Evolutionary conservation across 495 filamentous ascomycete species (phyloP), one percentile per base, ranked within the genome.

Genomic region (Rostrohypoxylon terebratum): DNA sequence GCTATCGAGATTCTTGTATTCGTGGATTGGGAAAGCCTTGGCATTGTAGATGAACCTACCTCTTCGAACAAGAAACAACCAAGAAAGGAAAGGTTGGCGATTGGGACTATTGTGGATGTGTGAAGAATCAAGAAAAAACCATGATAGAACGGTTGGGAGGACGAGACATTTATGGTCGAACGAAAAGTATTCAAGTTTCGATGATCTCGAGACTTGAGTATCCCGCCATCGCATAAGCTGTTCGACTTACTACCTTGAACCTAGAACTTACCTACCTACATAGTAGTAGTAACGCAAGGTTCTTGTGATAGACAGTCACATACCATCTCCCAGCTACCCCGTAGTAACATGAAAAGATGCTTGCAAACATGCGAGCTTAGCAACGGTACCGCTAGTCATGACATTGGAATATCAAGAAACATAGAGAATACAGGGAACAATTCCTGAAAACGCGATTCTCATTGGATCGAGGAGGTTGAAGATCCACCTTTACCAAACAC

Each of bases 1-100:
- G 51, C 16, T 36, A 61, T 34, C 51, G 1, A 20, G 38, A 58
- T 28, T n/a, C 13, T 11, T n/a, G 38, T 14, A 11, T n/a, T 44
- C n/a, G n/a, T n/a, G n/a, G n/a, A n/a, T n/a, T n/a, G n/a, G 38
- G 5, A 16, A 18, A 16, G 21, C 10, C 50, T 59, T 36, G 53
- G 61, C 60, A 71, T 55, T 68, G 23, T 31, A 36, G 28, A 44
- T 42, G 58, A 20, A 77, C 76, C 42, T 72, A 76, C 79, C 79
- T 81, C 79, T 76, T 67, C 58, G 59, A 60, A 77, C 72, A 77
- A 68, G 63, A 78, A 77, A 66, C 61, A 36, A 70, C 66, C 72
- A 69, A 71, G 68, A 75, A 72, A 74, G 69, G 51, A 65, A 74
- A 69, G 51, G 63, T 69, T 75, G 75, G 28, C 51, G 36, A 20